phyloP scores from a whole-genome alignment of 768 basidiomycete genomes.

The Rhizopogon salebrosus region DNA sequence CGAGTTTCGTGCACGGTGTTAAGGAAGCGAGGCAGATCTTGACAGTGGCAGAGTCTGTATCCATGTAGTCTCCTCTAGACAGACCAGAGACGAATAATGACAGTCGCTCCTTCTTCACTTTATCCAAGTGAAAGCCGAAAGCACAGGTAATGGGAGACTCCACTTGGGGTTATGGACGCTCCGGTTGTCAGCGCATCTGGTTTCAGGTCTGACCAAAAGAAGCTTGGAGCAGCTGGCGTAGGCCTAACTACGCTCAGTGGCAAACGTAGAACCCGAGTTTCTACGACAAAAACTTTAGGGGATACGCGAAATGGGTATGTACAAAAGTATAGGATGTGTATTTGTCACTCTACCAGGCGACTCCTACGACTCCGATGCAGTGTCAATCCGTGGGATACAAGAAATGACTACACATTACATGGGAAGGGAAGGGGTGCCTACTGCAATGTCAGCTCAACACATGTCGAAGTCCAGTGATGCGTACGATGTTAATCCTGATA shows the following conservation, averaged over 20 bases:
- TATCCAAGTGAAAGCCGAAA: constrained; percentile 57
- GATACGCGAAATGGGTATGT: no score
- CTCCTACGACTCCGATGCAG: no score
- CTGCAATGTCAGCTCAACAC: no score
- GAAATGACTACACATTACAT: no score
- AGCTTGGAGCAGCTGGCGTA: background rate
- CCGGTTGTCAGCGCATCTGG: constrained; percentile 66
- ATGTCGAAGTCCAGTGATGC: background rate
- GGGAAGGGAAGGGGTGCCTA: no score
- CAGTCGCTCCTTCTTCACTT: no score
- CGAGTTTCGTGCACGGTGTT: constrained; percentile 39
- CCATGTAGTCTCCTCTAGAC: no score
- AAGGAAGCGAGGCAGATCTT: background rate
- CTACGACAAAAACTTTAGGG: no score
- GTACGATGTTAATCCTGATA: constrained; percentile 9
- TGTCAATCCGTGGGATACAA: no score
- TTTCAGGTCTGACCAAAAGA: constrained; percentile 50
- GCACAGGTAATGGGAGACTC: constrained; percentile 58
- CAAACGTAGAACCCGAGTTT: constrained; percentile 75
- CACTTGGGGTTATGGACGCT: constrained; percentile 82
- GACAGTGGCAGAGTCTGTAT: constrained; percentile 10
- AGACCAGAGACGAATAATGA: no score
- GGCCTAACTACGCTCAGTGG: background rate
- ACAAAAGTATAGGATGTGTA: no score
- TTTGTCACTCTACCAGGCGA: no score